Evolutionary conservation across 1,139 yeast genomes (phyloP), one percentile per base, ranked within the genome.

Genomic region (Geotrichum siamense): DNA sequence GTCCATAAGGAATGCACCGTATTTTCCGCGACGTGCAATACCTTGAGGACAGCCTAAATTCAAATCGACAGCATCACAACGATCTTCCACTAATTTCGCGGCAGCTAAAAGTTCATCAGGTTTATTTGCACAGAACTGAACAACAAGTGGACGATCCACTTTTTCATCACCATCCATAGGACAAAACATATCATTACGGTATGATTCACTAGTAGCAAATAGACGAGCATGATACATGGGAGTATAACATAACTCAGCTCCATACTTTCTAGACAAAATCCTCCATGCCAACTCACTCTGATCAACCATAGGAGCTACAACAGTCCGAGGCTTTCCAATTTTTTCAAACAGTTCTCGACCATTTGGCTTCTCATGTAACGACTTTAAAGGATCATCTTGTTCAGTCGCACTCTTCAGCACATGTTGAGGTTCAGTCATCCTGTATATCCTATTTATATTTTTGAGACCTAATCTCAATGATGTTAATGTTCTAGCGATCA

Each of bases 221-320:
- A 87, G 67, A 43, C 89, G 72, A 3, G 98, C 95, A 63, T 93
- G 97, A 54, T 82, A 76, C 99, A 93, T 93, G 2, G 99, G 98
- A 0, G 98, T 85, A 57, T 89, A 93, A 57, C 96, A 86, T 33
- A 93, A 68, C 3, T 89, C 85, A 0, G 98, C 98, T 1, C 98
- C 99, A 58, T 89, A 82, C 51, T 75, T 71, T 49, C 97, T 72
- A 2, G 95, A 84, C 16, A 93, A 66, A 15, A 86, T 74, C 54
- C 99, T 74, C 97, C 98, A 93, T 1, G 96, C 98, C 25, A 91
- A 71, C 58, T 93, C 98, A 2, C 91, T 79, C 55, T 87, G 97
- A 62, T 93, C 98, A 10, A 93, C 99, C 97, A 93, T 91, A 1
- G 99, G 99, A 1, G 97, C 98, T 21, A 93, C 94, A 15, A 93